Evolutionary conservation across 2,329 filamentous ascomycete species (phyloP), one percentile per base, ranked within the genome.

Genomic region (Alternaria triticimaculans): DNA sequence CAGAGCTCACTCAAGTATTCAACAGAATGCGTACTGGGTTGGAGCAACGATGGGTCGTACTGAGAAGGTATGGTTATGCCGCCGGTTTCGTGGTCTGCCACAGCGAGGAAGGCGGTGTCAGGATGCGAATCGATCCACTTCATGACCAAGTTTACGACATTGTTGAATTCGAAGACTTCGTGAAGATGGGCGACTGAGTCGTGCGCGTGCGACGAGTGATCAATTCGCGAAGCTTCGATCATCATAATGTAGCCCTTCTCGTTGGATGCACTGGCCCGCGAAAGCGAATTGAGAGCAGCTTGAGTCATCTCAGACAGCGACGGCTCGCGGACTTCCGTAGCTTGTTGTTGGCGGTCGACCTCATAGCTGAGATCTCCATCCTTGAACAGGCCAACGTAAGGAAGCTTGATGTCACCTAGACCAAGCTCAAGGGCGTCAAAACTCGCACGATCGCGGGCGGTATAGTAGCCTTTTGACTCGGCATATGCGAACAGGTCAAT

Each of bases 61-160:
- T 23, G 20, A 53, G 79, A 80, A 30, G 78, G 77, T 11, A 81
- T 71, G 0, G 80, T 81, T 46, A 82, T 66, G 12, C 80, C 81
- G 28, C 81, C 81, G 23, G 75, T 80, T 63, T 82, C 80, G 63
- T 82, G 80, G 64, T 83, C 80, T 0, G 81, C 81, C 14, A 79
- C 80, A 12, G 77, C 79, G 55, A 82, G 73, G 64, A 82, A 74
- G 50, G 79, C 70, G 2, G 81, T 82, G 50, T 78, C 73, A 3
- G 77, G 74, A 62, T 82, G 78, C 23, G 71, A 67, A 62, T 82
- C 80, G 60, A 82, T 80, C 80, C 80, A 82, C 18, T 76, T 64
- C n/a, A 72, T 74, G 48, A 82, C 77, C 45, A 73, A 77, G 5
- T 72, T 72, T 64, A 82, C 77, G 15, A 80, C 77, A 12, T 78